Evolutionary conservation across 129 eudicot species (phyloP), one percentile per base, ranked within the genome.

Genomic region (Escallonia herrerae): DNA sequence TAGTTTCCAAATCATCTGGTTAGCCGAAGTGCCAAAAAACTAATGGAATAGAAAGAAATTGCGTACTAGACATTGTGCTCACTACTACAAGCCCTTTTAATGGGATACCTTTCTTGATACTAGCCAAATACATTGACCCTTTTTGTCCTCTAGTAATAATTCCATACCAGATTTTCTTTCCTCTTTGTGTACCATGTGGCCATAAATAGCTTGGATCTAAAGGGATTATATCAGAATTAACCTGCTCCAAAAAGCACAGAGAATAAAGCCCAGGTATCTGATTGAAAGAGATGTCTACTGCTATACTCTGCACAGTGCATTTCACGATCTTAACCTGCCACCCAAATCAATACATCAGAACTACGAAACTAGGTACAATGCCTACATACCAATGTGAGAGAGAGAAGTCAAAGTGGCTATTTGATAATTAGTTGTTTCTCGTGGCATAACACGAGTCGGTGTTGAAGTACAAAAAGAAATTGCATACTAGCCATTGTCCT

Each of bases 251-350:
- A n/a, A 49, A 49, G 54, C 54, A 49, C 9, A 49, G 54, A 49
- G 54, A 5, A 49, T n/a, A 49, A 7, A 5, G 10, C 12, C 54
- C 54, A 4, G 54, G 13, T n/a, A 49, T 49, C 12, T 49, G 54
- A 49, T 49, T 49, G 54, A 49, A 49, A 49, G 54, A 49, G 54
- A 49, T 49, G 54, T 49, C 54, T n/a, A 49, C 54, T 49, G 54
- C 9, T 49, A 49, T 8, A 49, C 54, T 0, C 3, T 46, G 7
- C 50, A 49, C 54, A 49, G 12, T 3, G 54, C 54, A 49, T 5
- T 49, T 49, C 54, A 49, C 54, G 12, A 49, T 49, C 54, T 49
- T 49, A 49, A 49, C 54, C 54, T 49, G 10, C 54, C 54, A 49
- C 3, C 3, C 12, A 7, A 49, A 49, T 22, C 33, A 22, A 22